Conservation (phyloP, 1,139 yeast genomes). For the Saccharomyces hybrid region DNA sequence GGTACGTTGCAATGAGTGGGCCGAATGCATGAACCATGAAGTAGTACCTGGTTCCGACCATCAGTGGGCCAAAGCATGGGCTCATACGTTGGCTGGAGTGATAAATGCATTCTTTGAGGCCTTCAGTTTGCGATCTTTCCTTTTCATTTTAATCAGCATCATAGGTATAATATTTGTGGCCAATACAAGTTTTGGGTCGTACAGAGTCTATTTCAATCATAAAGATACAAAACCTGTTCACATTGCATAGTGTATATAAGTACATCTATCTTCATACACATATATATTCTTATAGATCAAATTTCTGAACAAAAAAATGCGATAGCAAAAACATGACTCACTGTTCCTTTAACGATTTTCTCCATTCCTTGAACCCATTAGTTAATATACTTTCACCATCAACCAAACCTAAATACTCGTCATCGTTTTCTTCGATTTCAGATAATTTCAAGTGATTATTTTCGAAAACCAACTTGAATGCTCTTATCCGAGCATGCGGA, state of each 20-base stretch:
- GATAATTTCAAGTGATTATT: conserved; percentile 37
- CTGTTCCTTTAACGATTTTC: conserved; percentile 28
- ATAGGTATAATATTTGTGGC: conserved; percentile 30
- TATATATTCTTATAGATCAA: background rate
- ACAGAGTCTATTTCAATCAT: conserved; percentile 10
- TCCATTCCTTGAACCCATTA: conserved; percentile 56
- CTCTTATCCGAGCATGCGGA: conserved; percentile 31
- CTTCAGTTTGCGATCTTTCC: conserved; percentile 49
- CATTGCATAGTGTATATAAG: background rate
- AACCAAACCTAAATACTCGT: conserved; percentile 29
- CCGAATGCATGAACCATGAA: conserved; percentile 54
- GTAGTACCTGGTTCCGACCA: conserved; percentile 32
- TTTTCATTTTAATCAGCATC: conserved; percentile 35
- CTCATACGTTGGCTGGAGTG: conserved; percentile 55
- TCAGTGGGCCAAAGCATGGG: conserved; percentile 46
- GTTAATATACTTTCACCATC: conserved; percentile 40
- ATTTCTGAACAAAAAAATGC: background rate
- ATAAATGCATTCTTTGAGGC: conserved; percentile 61
- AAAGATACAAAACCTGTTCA: background rate
- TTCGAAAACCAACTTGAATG: conserved; percentile 41
- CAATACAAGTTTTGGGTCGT: conserved; percentile 22
- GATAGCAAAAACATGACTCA: background rate
- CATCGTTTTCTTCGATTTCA: conserved; percentile 32
- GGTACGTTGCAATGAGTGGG: conserved; percentile 52
- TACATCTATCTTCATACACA: background rate